Conservation (phyloP, 345 rosid genomes). For the Moringa oleifera region DNA sequence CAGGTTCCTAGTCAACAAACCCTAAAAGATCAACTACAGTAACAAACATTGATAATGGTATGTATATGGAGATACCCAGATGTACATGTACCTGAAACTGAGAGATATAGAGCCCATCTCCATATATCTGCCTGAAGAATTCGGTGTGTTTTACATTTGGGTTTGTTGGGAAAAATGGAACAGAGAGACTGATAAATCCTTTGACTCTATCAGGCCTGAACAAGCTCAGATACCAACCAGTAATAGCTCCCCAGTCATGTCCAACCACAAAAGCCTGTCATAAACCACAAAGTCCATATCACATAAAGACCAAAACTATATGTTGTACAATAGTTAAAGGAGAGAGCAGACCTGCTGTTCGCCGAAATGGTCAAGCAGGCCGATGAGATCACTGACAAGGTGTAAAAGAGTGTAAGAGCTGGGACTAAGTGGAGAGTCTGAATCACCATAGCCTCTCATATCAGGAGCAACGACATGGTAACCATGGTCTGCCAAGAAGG, state of each 20-base stretch:
- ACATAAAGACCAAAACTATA: too few relatives aligned
- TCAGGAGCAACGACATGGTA: conserved; percentile 68
- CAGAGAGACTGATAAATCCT: conserved; percentile 40
- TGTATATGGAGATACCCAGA: neutral
- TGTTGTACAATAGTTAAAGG: too few relatives aligned
- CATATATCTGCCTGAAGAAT: conserved; percentile 18
- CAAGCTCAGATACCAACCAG: conserved; percentile 47
- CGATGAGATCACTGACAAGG: conserved; percentile 50
- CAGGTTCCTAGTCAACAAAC: conserved; percentile 39
- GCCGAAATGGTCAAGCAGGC: conserved; percentile 44
- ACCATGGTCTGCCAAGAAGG: conserved; percentile 44
- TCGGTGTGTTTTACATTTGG: conserved; percentile 31
- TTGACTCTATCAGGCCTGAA: conserved; percentile 54
- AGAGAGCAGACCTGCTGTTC: conserved; percentile 36
- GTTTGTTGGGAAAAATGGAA: conserved; percentile 39
- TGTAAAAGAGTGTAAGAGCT: conserved; percentile 44
- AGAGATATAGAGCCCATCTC: conserved; percentile 50
- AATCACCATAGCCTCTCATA: conserved; percentile 58
- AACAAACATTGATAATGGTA: neutral
- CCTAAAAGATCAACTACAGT: neutral
- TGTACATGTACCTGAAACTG: conserved; percentile 53
- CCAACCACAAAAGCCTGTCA: conserved; percentile 60
- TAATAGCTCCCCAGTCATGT: conserved; percentile 65
- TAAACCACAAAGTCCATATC: too few relatives aligned
- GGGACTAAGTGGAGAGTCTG: conserved; percentile 44